Evolutionary conservation across 225 moss, liverwort and hornwort species (phyloP).

Genomic region (Lunularia cruciata): DNA sequence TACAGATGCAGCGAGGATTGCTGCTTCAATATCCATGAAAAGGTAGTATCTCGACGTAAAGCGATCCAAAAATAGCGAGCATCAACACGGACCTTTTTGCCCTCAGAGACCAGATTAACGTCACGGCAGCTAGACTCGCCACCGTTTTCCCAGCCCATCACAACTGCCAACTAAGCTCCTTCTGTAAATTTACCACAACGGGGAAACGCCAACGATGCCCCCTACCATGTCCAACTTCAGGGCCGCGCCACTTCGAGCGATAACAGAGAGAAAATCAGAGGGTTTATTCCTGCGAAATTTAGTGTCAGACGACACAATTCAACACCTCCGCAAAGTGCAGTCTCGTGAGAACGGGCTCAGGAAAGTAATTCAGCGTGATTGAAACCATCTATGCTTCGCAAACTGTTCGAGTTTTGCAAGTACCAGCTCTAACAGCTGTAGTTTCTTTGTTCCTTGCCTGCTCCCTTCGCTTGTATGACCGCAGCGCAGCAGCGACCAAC

Average conservation of each 20-base stretch:
- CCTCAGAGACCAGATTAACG: constrained; percentile 40
- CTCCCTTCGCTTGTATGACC: neutral
- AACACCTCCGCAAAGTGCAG: neutral
- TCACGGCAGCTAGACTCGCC: constrained; percentile 43
- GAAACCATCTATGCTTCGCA: neutral
- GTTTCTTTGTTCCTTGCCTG: neutral
- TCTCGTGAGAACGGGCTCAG: neutral
- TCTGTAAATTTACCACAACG: neutral
- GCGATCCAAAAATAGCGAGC: neutral
- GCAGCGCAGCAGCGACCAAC: neutral
- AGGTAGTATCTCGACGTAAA: neutral
- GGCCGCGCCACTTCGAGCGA: neutral
- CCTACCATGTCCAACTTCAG: constrained; percentile 7
- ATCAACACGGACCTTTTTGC: constrained; percentile 30
- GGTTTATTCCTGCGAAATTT: neutral
- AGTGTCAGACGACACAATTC: neutral
- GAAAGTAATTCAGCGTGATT: neutral
- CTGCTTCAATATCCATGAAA: neutral
- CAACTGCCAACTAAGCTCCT: constrained; percentile 4
- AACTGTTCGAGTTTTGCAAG: neutral
- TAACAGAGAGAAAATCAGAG: neutral
- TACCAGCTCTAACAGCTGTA: neutral
- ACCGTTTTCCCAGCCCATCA: constrained; percentile 48
- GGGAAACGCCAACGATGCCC: constrained; percentile 1
- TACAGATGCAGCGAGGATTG: neutral